Percentiles rank a stretch among this genome's conserved stretches.
Conservation (phyloP, 2,329 filamentous ascomycete genomes). For the Hirsutella rhossiliensis region DNA sequence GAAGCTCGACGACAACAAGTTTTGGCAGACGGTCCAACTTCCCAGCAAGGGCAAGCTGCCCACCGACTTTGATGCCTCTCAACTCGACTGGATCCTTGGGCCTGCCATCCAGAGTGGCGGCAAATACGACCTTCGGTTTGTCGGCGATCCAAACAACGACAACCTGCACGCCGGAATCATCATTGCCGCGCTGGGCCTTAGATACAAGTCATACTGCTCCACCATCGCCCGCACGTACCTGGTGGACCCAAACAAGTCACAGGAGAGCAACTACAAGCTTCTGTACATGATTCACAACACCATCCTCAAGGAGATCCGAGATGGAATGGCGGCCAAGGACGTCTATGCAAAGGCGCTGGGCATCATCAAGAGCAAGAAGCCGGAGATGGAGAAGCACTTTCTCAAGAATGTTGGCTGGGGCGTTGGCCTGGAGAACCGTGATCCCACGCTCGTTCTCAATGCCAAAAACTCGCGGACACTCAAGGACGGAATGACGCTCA, state of each 20-base stretch:
- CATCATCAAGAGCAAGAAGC: conserved; percentile 79
- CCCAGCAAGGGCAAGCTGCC: conserved; percentile 66
- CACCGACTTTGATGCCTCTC: conserved; percentile 71
- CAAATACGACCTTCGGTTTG: conserved; percentile 82
- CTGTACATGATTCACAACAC: conserved; percentile 73
- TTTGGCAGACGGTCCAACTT: conserved; percentile 71
- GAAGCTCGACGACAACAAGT: conserved; percentile 88
- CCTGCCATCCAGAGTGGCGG: conserved; percentile 92
- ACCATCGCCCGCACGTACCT: conserved; percentile 88
- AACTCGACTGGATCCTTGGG: conserved; percentile 89
- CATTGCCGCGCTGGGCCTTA: conserved; percentile 77
- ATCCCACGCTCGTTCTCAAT: conserved; percentile 72
- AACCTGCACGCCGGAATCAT: conserved; percentile 86
- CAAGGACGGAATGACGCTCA: conserved; percentile 95
- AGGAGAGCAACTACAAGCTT: conserved; percentile 89
- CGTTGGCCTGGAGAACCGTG: conserved; percentile 84
- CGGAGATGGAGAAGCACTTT: conserved; percentile 91
- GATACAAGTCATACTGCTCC: conserved; percentile 93
- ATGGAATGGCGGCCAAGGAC: conserved; percentile 78
- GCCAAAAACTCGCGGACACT: conserved; percentile 72
- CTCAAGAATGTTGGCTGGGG: conserved; percentile 84
- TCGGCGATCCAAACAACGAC: conserved; percentile 67
- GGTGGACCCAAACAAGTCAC: conserved; percentile 91
- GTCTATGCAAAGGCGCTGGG: conserved; percentile 79
- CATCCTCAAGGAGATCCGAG: conserved; percentile 82